Conservation (phyloP, 257 asterid species). For the Primulina tabacum region DNA sequence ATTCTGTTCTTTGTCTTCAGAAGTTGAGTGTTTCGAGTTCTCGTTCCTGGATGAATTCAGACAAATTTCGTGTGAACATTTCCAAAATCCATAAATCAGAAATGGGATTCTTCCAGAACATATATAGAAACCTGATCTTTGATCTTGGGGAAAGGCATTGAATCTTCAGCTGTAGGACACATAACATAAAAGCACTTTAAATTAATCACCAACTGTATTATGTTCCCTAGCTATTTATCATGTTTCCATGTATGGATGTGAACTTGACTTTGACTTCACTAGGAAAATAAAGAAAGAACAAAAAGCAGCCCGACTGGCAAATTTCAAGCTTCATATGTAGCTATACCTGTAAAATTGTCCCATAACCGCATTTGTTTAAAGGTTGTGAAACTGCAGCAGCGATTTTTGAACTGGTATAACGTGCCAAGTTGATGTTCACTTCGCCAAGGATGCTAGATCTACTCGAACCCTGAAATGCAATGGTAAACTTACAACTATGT, state of each 20-base stretch:
- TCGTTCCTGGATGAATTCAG: constrained; percentile 45
- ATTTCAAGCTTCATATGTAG: too few species aligned
- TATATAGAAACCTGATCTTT: constrained; percentile 45
- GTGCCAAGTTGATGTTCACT: constrained; percentile 54
- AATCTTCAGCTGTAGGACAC: constrained; percentile 56
- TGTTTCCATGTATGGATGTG: too few species aligned
- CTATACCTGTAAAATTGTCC: constrained; percentile 66
- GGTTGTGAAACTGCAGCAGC: constrained; percentile 66
- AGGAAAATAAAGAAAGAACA: too few species aligned
- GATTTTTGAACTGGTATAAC: constrained; percentile 42
- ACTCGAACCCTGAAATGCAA: constrained; percentile 56
- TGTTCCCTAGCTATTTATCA: too few species aligned
- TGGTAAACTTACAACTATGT: neutral
- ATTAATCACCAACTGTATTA: constrained; percentile 9
- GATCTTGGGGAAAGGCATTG: constrained; percentile 63
- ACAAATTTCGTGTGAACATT: constrained; percentile 22
- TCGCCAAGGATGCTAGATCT: constrained; percentile 82
- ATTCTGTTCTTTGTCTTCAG: constrained; percentile 33
- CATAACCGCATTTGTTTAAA: constrained; percentile 64
- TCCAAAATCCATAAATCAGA: constrained; percentile 16
- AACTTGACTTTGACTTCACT: too few species aligned
- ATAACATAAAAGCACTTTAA: constrained; percentile 18
- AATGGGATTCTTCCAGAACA: constrained; percentile 14
- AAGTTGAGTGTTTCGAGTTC: constrained; percentile 35
- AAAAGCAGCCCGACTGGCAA: too few species aligned